Evolutionary conservation across 805 yeast genomes (phyloP).

Genomic region (Starmerella ratchasimensis): DNA sequence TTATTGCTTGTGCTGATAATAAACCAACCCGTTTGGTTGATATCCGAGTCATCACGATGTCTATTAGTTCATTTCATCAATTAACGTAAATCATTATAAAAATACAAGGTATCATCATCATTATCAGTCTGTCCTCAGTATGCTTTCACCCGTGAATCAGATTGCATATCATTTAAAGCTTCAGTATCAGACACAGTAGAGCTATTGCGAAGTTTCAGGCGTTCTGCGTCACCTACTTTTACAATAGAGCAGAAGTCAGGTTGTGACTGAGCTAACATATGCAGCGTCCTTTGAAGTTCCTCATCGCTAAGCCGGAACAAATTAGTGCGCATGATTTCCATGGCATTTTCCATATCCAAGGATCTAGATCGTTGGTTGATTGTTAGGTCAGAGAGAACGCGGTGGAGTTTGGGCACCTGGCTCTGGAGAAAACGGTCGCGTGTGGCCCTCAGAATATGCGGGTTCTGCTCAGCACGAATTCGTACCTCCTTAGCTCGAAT

Average conservation of each 20-base stretch:
- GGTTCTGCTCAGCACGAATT: constrained; percentile 2
- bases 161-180: no score
- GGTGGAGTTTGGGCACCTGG: constrained; percentile 19
- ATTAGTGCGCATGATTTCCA: constrained; percentile 18
- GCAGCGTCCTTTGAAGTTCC: constrained; percentile 20
- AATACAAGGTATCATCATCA: no score
- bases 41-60: no score
- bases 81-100: no score
- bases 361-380: background rate
- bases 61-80: no score
- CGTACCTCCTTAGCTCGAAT: constrained; percentile 24
- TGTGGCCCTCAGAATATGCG: constrained; percentile 5
- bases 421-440: constrained; percentile 18
- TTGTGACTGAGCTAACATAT: constrained; percentile 13
- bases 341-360: constrained; percentile 13
- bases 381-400: constrained; percentile 17
- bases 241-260: constrained; percentile 22
- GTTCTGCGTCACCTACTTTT: constrained; percentile 18
- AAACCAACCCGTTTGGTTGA: no score
- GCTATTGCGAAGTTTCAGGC: constrained; percentile 20
- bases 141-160: no score
- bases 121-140: no score
- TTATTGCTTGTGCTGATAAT: no score
- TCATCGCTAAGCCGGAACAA: constrained; percentile 18
- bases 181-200: no score